Percentiles rank a stretch among this genome's conserved stretches.
phyloP scores from a whole-genome alignment of 441 rosid species.

The Geranium incanum region DNA sequence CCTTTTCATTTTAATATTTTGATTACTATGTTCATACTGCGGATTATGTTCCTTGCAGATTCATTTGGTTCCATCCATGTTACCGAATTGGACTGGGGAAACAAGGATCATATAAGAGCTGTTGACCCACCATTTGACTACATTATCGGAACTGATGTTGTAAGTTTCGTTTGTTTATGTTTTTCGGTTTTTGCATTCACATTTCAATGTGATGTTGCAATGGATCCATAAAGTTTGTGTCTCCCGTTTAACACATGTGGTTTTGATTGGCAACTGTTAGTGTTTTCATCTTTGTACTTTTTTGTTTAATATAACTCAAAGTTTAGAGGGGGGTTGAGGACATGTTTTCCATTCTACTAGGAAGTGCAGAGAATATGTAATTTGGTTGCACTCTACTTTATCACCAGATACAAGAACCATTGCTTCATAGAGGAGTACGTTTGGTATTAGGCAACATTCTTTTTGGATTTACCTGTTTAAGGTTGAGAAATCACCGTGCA shows the following conservation, averaged over 20 bases:
- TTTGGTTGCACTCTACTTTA: background rate
- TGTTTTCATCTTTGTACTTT: background rate
- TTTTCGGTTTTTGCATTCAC: background rate
- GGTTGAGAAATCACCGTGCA: too few species aligned
- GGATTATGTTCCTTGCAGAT: conserved; percentile 35
- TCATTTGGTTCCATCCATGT: conserved; percentile 80
- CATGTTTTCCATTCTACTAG: background rate
- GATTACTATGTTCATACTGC: background rate
- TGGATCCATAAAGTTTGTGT: background rate
- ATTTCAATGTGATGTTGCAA: background rate
- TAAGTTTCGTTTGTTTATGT: conserved; percentile 29
- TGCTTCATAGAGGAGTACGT: background rate
- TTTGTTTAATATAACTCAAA: background rate
- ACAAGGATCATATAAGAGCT: conserved; percentile 60
- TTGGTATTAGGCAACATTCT: too few species aligned
- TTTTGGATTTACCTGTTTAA: too few species aligned
- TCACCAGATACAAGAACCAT: background rate
- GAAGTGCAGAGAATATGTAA: background rate
- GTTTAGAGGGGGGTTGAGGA: background rate
- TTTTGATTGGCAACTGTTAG: background rate
- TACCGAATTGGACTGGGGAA: conserved; percentile 87
- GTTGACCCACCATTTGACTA: conserved; percentile 79
- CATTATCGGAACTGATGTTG: conserved; percentile 88
- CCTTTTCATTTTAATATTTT: background rate
- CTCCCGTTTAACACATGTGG: background rate